A percentile compares a stretch with the other conserved stretches of the same genome.
phyloP scores from a whole-genome alignment of 2,329 filamentous ascomycete genomes.

The Ascochyta pisi region DNA sequence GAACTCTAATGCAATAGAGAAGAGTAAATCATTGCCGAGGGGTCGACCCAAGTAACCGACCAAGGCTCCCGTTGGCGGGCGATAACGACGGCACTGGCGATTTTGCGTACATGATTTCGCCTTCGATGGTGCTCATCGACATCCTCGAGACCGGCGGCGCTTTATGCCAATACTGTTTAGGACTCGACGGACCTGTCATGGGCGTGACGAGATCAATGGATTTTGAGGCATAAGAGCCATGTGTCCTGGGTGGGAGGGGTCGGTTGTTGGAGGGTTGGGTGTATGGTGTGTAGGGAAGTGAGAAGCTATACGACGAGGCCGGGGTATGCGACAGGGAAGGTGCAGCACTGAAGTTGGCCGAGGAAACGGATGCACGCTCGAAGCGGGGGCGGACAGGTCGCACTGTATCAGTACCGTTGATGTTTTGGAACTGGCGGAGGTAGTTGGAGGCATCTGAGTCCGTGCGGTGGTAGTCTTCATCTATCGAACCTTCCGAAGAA shows the following conservation, averaged over 20 bases:
- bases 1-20: conserved; percentile 2
- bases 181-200: conserved; percentile 45
- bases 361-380: conserved; percentile 45
- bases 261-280: conserved; percentile 30
- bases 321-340: conserved; percentile 58
- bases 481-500: conserved; percentile 53
- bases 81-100: conserved; percentile 41
- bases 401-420: conserved; percentile 33
- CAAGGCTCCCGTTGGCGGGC: conserved; percentile 48
- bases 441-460: conserved; percentile 52
- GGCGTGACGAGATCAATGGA: conserved; percentile 56
- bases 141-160: conserved; percentile 41
- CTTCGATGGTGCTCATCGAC: conserved; percentile 45
- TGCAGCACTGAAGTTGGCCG: conserved; percentile 46
- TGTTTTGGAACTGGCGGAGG: conserved; percentile 51
- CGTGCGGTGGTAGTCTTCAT: conserved; percentile 36
- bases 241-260: conserved; percentile 49
- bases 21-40: conserved; percentile 16
- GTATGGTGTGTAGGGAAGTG: conserved; percentile 50
- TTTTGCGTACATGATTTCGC: conserved; percentile 49
- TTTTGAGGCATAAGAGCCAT: conserved; percentile 48
- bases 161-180: conserved; percentile 45
- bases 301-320: conserved; percentile 54
- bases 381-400: conserved; percentile 44
- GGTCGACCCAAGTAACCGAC: conserved; percentile 43